Conservation (phyloP, 768 basidiomycete species). For the Filobasidium floriforme region DNA sequence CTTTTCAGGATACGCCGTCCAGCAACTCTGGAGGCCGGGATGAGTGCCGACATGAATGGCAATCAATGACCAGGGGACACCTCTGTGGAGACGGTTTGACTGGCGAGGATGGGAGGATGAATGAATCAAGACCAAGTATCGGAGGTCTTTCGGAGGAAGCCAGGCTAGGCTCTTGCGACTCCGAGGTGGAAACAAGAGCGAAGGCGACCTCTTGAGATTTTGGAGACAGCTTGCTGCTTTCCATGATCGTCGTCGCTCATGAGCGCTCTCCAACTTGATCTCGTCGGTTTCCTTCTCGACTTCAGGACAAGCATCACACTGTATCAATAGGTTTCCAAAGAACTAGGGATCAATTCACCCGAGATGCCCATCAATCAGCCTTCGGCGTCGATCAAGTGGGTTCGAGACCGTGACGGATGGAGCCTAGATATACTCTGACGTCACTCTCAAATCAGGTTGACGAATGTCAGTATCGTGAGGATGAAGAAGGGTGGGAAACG, state of each 20-base stretch:
- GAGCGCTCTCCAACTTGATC: too few species aligned
- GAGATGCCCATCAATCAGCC: conserved; percentile 65
- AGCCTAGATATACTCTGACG: background rate
- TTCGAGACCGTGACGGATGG: conserved; percentile 2
- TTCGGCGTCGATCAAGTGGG: conserved; percentile 79
- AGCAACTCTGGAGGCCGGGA: background rate
- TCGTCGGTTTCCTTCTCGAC: too few species aligned
- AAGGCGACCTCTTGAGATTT: background rate
- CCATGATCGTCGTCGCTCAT: too few species aligned
- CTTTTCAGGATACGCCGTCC: background rate
- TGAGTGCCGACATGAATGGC: too few species aligned
- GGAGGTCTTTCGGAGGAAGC: too few species aligned
- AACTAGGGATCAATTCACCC: background rate
- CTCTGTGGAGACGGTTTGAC: too few species aligned
- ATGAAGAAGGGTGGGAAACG: conserved; percentile 95
- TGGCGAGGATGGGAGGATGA: too few species aligned
- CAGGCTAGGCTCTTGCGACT: too few species aligned
- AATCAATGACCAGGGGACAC: too few species aligned
- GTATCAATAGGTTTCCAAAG: background rate
- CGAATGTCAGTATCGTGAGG: conserved; percentile 92
- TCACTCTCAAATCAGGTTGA: conserved; percentile 57
- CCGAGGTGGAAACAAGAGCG: background rate
- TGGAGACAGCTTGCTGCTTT: too few species aligned
- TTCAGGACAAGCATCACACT: background rate
- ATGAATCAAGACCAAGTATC: too few species aligned